Conservation (phyloP, 2,329 filamentous ascomycete species). For the Xylaria sp. region DNA sequence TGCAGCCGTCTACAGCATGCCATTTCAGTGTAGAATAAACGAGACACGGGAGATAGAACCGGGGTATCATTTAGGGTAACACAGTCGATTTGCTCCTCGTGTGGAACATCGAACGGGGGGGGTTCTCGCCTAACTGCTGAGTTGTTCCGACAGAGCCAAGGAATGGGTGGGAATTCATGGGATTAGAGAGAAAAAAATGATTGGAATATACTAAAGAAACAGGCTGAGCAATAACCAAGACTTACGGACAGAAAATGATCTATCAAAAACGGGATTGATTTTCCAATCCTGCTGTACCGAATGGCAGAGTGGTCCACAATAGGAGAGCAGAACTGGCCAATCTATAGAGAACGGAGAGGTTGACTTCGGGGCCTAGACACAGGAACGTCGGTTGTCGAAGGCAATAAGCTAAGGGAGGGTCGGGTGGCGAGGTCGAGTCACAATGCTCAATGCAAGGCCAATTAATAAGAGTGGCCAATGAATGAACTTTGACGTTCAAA, state of each 20-base stretch:
- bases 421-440: background rate
- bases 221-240: slow-evolving; percentile 31
- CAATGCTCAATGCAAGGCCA: slow-evolving; percentile 8
- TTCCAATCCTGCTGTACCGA: slow-evolving; percentile 17
- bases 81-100: slow-evolving; percentile 3
- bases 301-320: slow-evolving; percentile 24
- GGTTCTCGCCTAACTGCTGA: slow-evolving; percentile 33
- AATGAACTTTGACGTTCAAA: background rate
- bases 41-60: slow-evolving; percentile 3
- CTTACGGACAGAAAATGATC: slow-evolving; percentile 35
- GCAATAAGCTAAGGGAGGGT: background rate
- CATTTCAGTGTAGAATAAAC: slow-evolving; percentile 24
- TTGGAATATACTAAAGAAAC: slow-evolving; percentile 19
- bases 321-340: slow-evolving; percentile 18
- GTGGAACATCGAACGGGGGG: background rate
- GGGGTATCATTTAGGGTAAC: slow-evolving; percentile 6
- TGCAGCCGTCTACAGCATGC: slow-evolving; percentile 30
- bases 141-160: slow-evolving; percentile 32
- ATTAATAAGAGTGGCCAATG: background rate
- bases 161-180: slow-evolving; percentile 28
- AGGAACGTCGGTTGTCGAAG: slow-evolving; percentile 6
- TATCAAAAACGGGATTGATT: slow-evolving; percentile 25
- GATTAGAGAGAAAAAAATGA: slow-evolving; percentile 11
- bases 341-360: slow-evolving; percentile 21
- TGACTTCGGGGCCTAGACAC: slow-evolving; percentile 16